A percentile compares a stretch with the other conserved stretches of the same genome.
phyloP scores from a whole-genome alignment of 306 rosid species.

The Trifolium fragiferum region DNA sequence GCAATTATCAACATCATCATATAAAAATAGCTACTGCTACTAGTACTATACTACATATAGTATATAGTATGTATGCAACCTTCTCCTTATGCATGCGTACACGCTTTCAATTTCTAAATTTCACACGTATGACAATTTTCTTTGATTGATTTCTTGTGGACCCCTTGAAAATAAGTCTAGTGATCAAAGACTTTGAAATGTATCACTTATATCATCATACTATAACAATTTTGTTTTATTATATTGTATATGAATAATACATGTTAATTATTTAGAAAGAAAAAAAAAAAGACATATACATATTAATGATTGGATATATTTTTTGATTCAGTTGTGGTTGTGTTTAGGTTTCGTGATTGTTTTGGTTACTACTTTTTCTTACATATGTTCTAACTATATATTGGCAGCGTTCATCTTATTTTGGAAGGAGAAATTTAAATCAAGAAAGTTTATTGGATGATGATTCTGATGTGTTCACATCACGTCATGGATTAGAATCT shows the following conservation, averaged over 20 bases:
- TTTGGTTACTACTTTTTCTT: constrained; percentile 28
- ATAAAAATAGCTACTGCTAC: background rate
- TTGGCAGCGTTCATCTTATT: constrained; percentile 71
- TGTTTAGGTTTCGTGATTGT: constrained; percentile 32
- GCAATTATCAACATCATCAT: background rate
- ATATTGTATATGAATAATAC: background rate
- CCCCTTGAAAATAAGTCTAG: constrained; percentile 18
- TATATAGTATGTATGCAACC: background rate
- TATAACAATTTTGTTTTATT: background rate
- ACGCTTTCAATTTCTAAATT: constrained; percentile 41
- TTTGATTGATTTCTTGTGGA: constrained; percentile 38
- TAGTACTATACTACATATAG: too few relatives aligned
- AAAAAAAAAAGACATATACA: background rate
- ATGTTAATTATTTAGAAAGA: background rate
- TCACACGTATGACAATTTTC: constrained; percentile 9
- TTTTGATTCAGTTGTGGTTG: background rate
- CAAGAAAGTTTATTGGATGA: constrained; percentile 67
- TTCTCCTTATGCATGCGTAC: constrained; percentile 41
- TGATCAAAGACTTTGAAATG: constrained; percentile 27
- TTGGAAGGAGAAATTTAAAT: constrained; percentile 61
- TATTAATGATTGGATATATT: background rate
- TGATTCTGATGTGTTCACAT: constrained; percentile 59
- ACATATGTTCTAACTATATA: constrained; percentile 11
- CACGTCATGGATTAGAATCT: constrained; percentile 55
- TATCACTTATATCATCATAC: background rate